Evolutionary conservation across 176 grass and related monocot species (phyloP).

Genomic region (Zoysia pacifica): DNA sequence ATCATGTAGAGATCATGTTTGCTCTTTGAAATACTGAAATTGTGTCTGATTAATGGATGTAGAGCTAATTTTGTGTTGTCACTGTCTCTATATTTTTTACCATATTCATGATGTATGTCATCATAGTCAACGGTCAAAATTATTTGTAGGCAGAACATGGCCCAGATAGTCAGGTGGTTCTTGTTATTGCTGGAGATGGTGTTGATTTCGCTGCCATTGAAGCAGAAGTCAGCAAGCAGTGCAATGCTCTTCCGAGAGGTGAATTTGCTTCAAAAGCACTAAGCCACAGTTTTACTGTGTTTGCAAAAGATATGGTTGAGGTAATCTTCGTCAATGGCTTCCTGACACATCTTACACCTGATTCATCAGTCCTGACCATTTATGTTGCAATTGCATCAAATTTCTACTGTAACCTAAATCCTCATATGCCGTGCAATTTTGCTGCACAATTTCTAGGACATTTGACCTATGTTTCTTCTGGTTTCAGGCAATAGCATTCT

Average conservation of each 20-base stretch:
- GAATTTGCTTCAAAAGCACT: constrained; percentile 95
- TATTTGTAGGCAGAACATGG: constrained; percentile 89
- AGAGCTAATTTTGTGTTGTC: background rate
- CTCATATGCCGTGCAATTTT: background rate
- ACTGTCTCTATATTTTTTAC: background rate
- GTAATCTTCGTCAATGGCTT: constrained; percentile 35
- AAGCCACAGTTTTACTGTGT: constrained; percentile 88
- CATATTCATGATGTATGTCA: background rate
- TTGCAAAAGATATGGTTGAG: constrained; percentile 81
- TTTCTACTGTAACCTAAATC: background rate
- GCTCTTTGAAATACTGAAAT: background rate
- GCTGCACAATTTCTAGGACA: background rate
- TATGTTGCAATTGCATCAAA: constrained; percentile 6
- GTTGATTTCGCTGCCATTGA: constrained; percentile 72
- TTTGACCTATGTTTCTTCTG: constrained; percentile 10
- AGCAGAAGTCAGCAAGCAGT: constrained; percentile 89
- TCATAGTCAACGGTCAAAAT: background rate
- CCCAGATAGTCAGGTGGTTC: constrained; percentile 95
- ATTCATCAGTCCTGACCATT: background rate
- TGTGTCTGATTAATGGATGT: background rate
- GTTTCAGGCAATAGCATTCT: constrained; percentile 77
- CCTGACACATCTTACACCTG: background rate
- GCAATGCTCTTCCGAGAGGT: constrained; percentile 82
- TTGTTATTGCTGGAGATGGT: constrained; percentile 80
- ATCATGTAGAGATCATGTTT: background rate